Evolutionary conservation across 371 early-diverging fungal genomes (phyloP).

Genomic region (Apophysomyces sp.): DNA sequence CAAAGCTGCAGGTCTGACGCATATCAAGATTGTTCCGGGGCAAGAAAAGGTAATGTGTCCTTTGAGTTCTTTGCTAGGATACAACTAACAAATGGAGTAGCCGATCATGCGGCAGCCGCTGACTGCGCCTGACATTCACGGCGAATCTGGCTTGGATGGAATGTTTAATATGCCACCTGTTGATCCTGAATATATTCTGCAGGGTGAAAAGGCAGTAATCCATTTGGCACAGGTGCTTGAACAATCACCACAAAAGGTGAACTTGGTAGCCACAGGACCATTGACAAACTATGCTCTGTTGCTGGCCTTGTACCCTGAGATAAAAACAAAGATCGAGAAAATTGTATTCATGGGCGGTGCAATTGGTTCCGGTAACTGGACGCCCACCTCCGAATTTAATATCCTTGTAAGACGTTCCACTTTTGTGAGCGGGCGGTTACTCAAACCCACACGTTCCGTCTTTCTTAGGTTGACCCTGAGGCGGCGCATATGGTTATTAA

Average conservation of each 20-base stretch:
- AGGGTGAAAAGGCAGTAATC: conserved; percentile 19
- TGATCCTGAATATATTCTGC: conserved; percentile 10
- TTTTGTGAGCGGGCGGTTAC: not conserved
- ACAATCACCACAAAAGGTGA: conserved; percentile 12
- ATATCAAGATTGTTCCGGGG: conserved; percentile 22
- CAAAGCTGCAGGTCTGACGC: conserved; percentile 23
- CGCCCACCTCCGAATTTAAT: conserved; percentile 36
- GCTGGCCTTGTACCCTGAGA: conserved; percentile 32
- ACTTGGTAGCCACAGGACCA: conserved; percentile 31
- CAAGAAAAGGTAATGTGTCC: conserved; percentile 8
- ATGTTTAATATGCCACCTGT: conserved; percentile 16
- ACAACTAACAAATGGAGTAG: not conserved
- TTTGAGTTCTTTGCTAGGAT: not conserved
- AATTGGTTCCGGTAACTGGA: conserved; percentile 26
- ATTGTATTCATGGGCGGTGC: conserved; percentile 40
- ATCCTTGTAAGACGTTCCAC: conserved; percentile 9
- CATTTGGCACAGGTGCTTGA: conserved; percentile 22
- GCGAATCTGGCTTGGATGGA: conserved; percentile 31
- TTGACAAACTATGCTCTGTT: conserved; percentile 39
- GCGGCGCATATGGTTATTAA: conserved; percentile 33
- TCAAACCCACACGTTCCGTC: not conserved
- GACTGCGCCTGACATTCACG: conserved; percentile 27
- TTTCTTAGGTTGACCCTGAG: conserved; percentile 27
- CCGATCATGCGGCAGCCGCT: conserved; percentile 9
- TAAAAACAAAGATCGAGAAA: conserved; percentile 19